These are phyloP conservation scores for Fusarium chaquense DNA, from an alignment of 2,329 filamentous ascomycete species.

Conservation along the genomic window DNA sequence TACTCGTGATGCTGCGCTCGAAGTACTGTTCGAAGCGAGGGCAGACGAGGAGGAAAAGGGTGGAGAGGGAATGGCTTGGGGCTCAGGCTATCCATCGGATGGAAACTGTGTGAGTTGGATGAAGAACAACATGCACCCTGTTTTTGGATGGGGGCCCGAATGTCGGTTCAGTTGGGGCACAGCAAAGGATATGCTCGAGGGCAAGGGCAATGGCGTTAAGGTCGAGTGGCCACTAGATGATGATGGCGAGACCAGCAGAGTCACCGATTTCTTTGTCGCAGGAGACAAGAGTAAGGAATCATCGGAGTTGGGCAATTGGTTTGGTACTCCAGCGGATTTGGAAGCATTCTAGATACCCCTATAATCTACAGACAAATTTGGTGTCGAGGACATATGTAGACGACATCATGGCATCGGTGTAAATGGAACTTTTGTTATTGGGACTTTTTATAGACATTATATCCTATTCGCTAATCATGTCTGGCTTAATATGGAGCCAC, in stretches of 20 bases:
- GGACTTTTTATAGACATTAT: conserved; percentile 46
- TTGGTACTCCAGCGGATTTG: conserved; percentile 76
- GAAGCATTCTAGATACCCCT: conserved; percentile 72
- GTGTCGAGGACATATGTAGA: background rate
- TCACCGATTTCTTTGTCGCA: conserved; percentile 80
- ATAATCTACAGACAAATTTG: background rate
- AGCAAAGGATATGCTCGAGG: conserved; percentile 90
- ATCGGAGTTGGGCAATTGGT: conserved; percentile 84
- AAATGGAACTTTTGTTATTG: conserved; percentile 12
- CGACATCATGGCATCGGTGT: background rate
- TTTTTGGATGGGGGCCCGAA: conserved; percentile 96
- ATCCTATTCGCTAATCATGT: conserved; percentile 47
- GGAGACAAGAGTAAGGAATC: conserved; percentile 58
- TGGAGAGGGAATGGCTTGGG: conserved; percentile 73
- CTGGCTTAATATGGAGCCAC: conserved; percentile 23
- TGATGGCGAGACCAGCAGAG: conserved; percentile 72
- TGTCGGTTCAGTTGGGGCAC: conserved; percentile 97
- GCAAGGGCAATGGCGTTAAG: conserved; percentile 73
- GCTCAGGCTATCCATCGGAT: conserved; percentile 94
- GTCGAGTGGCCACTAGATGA: conserved; percentile 88
- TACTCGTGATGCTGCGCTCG: conserved; percentile 89
- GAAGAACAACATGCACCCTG: conserved; percentile 85
- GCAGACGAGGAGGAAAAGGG: conserved; percentile 49
- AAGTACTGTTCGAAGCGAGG: conserved; percentile 74
- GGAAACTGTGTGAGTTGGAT: conserved; percentile 84